Evolutionary conservation across 2,329 filamentous ascomycete genomes (phyloP).

Genomic region (Coniochaeta sp.): DNA sequence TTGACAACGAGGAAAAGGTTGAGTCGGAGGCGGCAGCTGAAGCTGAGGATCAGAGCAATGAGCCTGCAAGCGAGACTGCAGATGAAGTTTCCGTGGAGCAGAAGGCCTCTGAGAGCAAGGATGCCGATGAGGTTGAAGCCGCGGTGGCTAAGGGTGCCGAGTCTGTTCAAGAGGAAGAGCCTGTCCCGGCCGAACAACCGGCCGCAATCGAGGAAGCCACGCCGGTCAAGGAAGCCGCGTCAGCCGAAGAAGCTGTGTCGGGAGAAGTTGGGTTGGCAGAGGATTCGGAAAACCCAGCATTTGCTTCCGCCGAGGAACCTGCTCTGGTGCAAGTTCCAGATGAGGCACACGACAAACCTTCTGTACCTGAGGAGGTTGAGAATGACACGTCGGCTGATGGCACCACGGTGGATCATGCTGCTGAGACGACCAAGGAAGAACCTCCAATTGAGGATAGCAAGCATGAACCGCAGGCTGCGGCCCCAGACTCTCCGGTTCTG

Average conservation of each 20-base stretch:
- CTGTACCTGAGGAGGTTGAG: neutral
- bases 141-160: neutral
- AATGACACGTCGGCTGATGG: neutral
- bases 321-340: neutral
- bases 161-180: neutral
- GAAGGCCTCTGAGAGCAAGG: conserved; percentile 2
- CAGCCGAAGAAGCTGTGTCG: conserved; percentile 3
- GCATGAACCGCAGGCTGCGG: too few species aligned
- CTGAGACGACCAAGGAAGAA: conserved; percentile 12
- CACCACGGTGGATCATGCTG: neutral
- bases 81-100: neutral
- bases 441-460: too few species aligned
- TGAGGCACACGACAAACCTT: neutral
- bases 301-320: conserved; percentile 3
- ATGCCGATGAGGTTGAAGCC: neutral
- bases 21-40: conserved; percentile 2
- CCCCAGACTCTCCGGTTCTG: neutral
- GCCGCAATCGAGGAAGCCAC: neutral
- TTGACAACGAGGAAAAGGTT: neutral
- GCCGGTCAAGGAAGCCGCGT: conserved; percentile 3
- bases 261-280: too few species aligned
- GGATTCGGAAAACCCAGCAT: conserved; percentile 1
- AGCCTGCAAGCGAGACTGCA: neutral
- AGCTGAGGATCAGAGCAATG: neutral
- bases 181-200: neutral